Base-by-base conservation (phyloP, 129 eudicot species). In the Chrysanthemum seticuspe region DNA sequence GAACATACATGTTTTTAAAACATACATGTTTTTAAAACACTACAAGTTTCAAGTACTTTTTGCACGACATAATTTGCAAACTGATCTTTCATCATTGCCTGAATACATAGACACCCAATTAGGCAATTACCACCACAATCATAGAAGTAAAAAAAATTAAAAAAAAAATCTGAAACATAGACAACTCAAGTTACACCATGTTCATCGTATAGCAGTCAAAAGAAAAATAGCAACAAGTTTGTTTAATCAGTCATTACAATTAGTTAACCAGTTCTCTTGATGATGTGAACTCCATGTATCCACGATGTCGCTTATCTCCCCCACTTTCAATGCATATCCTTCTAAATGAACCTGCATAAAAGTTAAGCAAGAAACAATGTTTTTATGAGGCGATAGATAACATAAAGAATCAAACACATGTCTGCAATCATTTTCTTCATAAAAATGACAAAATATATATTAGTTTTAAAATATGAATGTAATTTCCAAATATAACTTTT, bases 271-370 rank as follows among this genome's bases (percentile, higher is more conserved):
- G 96, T 89, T 82, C 96, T 85, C 81, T 68, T 77, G 80, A 92
- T 92, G 82, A 92, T 92, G 81, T 92, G 98, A 73, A 80, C 91
- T 5, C 96, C 98, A 36, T 95, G 98, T 92, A 65, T 92, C 98
- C 81, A 89, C 96, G 19, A 92, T 87, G 62, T 89, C 92, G 15
- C 98, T 92, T 27, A 92, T 84, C 76, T 92, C 98, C 10, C 98
- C 98, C 65, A 89, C 90, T 75, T 87, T 87, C 63, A 92, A 78
- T 18, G 87, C 89, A 74, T 79, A 92, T 95, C 85, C 76, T 82
- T 48, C 92, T 95, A 82, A 89, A 92, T 27, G 96, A 77, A 75
- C 98, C 98, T 89, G 91, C 84, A 65, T 64, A 65, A 74, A 34
- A 49, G 51, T 51, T 49, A 16, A 49, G 74, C 73, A 52, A 44